Evolutionary conservation across 2,329 filamentous ascomycete species (phyloP), one percentile per base, ranked within the genome.

Genomic region (Penicillium sp.): DNA sequence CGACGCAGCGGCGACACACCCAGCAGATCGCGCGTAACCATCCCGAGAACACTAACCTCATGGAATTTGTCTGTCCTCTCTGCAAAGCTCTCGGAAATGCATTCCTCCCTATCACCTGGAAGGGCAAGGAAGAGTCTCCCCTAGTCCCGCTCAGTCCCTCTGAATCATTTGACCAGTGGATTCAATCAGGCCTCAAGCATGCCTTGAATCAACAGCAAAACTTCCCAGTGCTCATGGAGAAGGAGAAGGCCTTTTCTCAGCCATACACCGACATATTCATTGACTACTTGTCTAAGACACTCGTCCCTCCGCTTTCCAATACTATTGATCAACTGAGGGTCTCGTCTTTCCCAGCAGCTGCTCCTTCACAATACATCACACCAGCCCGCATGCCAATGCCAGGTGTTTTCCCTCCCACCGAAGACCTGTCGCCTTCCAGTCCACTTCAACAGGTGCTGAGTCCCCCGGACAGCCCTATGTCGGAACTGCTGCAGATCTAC

Each of bases 51-150:
- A 82, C 90, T 2, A 80, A 83, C 19, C 80, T 84, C 41, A 89
- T 95, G 60, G 94, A 99, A 67, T 99, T 99, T 71, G 89, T 97
- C 52, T 99, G 94, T 65, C 94, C 94, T 1, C 80, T 99, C 0
- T 99, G 94, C 78, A 99, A 99, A 74, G 95, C 94, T 4, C 81
- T 99, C 0, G 94, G 94, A 3, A 99, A 99, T 69, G 85, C 90
- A 0, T 99, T 99, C 75, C 73, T 99, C 36, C 95, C 95, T 0
- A 91, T 99, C 59, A 87, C 96, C 36, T 99, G 94, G 94, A 95
- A 92, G 70, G 89, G 89, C 26, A 88, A 95, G 67, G 90, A 95
- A 64, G 90, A 96, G 69, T 84, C 86, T 1, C 91, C 92, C 59
- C 87, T 90, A 0, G 88, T 89, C 4, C 80, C 84, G n/a, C 76